These are phyloP conservation scores for Tieghemostelium lacteum DNA, from an alignment of 78 protist species.

Conservation along the genomic window DNA sequence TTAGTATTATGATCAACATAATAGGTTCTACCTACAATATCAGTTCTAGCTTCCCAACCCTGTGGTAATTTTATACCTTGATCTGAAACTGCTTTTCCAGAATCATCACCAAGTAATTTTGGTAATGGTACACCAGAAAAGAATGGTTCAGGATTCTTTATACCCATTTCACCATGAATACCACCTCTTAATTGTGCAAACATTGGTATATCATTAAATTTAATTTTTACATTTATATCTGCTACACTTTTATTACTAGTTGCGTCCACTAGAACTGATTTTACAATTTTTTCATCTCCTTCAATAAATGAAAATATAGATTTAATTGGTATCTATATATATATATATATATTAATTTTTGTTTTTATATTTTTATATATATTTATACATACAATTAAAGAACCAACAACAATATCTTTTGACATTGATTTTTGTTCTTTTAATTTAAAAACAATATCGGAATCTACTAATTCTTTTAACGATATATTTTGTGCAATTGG, in stretches of 20 bases:
- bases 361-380: not conserved
- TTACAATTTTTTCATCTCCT: slow-evolving; percentile 37
- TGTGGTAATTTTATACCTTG: slow-evolving; percentile 56
- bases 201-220: slow-evolving; percentile 65
- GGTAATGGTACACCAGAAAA: slow-evolving; percentile 73
- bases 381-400: not conserved
- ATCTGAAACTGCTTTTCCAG: not conserved
- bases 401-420: not conserved
- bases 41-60: slow-evolving; percentile 79
- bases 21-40: slow-evolving; percentile 59
- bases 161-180: slow-evolving; percentile 49
- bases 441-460: slow-evolving; percentile 1
- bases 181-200: slow-evolving; percentile 52
- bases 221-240: slow-evolving; percentile 25
- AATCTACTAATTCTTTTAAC: slow-evolving; percentile 55
- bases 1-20: slow-evolving; percentile 80
- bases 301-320: slow-evolving; percentile 63
- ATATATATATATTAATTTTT: not conserved
- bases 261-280: not conserved
- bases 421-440: not conserved
- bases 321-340: slow-evolving; percentile 47
- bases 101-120: slow-evolving; percentile 21
- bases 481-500: slow-evolving; percentile 33
- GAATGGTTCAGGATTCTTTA: slow-evolving; percentile 36
- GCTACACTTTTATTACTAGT: not conserved